Conservation (phyloP, 2,329 filamentous ascomycete genomes). For the Diatrype stigma region DNA sequence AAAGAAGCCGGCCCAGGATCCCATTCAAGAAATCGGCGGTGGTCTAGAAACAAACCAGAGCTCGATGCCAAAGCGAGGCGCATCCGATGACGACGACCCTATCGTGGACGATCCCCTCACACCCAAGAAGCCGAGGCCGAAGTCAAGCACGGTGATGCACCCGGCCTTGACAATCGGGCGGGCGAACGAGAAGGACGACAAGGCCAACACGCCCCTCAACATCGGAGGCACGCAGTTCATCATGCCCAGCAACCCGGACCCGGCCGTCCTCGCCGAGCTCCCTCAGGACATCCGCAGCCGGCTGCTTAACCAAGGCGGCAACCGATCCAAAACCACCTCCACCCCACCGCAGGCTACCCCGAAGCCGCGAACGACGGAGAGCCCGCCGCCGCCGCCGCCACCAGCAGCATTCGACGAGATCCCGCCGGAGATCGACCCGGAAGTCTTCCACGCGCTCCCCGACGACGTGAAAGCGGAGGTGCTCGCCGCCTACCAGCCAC, state of each 20-base stretch:
- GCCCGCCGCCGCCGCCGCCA: conserved; percentile 21
- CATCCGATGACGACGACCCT: conserved; percentile 45
- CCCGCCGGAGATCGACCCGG: conserved; percentile 78
- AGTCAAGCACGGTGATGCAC: conserved; percentile 37
- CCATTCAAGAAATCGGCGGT: conserved; percentile 47
- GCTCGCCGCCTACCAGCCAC: conserved; percentile 61
- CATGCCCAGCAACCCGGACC: conserved; percentile 78
- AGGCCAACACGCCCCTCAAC: conserved; percentile 68
- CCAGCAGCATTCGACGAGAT: conserved; percentile 28
- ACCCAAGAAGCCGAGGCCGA: conserved; percentile 47
- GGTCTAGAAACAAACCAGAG: conserved; percentile 32
- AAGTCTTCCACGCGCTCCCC: conserved; percentile 78
- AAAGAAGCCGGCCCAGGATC: conserved; percentile 33
- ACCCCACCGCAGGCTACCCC: conserved; percentile 23
- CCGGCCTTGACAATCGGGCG: conserved; percentile 49
- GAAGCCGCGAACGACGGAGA: conserved; percentile 38
- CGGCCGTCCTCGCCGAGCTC: conserved; percentile 75
- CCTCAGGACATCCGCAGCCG: conserved; percentile 77
- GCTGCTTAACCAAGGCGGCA: conserved; percentile 55
- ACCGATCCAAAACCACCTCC: conserved; percentile 19
- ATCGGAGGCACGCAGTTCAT: conserved; percentile 87
- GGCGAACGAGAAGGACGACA: conserved; percentile 45
- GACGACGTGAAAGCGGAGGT: conserved; percentile 83
- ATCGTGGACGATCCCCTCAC: conserved; percentile 53
- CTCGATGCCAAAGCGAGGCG: conserved; percentile 22